Base-by-base conservation (phyloP, 108 stramenopile species). In the Cyclotella atomus region DNA sequence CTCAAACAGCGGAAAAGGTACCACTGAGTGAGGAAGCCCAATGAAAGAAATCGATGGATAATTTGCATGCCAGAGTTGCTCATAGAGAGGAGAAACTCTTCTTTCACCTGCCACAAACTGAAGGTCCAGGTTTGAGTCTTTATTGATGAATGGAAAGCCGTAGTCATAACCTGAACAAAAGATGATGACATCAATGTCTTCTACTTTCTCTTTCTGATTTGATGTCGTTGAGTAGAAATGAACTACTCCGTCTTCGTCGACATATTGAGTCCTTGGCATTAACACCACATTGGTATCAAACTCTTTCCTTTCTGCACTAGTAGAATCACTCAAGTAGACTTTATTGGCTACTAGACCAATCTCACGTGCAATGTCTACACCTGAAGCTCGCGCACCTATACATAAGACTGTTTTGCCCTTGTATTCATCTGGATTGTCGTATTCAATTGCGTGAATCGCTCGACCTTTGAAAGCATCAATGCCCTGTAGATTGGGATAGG, bases 101-200 rank as follows among this genome's bases (percentile, higher is more conserved):
- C 94, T 66, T 57, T 90, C 89, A 12, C 88, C 84, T 0, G 81
- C 75, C 14, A 70, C 67, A 23, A 28, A 65, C 21, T 25, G 15
- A 15, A 82, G 19, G 27, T 81, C 73, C 30, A 73, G 43, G 71
- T 74, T 84, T n/a, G 75, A 87, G 56, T 63, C 59, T 2, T 76
- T 81, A 25, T 86, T 80, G 60, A 96, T 75, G 65, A 94, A 94
- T n/a, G 92, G 87, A 69, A 94, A 96, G 8, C 68, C 38, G 64
- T 95, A 96, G 54, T 96, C 96, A 70, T 96, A 96, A 0, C 96
- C 96, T 21, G 96, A 85, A 70, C 92, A 93, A 61, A 91, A 89
- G 20, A 96, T 84, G 60, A 96, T 88, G n/a, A 73, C 71, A 63
- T 93, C 92, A 10, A 91, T 74, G 33, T 68, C 76, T 25, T 73